Evolutionary conservation across 2,329 filamentous ascomycete species (phyloP).

Genomic region (Trichoderma sp.): DNA sequence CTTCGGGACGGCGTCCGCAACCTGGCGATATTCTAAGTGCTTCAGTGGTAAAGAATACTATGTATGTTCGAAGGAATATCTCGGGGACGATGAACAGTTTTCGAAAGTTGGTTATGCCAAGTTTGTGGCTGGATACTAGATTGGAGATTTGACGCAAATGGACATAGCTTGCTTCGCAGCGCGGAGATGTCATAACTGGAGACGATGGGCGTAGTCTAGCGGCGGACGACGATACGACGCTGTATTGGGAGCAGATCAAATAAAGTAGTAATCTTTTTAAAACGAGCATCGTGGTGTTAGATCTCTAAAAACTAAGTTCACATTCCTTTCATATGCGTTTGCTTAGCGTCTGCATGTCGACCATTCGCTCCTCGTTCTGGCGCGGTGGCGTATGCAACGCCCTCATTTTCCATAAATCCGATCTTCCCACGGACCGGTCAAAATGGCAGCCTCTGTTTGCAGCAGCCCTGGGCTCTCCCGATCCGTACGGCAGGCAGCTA

Average conservation of each 20-base stretch:
- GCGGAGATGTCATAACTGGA: background rate
- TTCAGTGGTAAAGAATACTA: background rate
- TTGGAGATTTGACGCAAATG: background rate
- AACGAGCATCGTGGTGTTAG: background rate
- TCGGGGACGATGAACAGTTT: background rate
- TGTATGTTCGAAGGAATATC: background rate
- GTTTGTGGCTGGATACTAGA: background rate
- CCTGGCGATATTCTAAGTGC: background rate
- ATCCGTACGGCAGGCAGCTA: background rate
- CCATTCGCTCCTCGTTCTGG: background rate
- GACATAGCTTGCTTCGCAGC: background rate
- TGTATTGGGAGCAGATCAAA: background rate
- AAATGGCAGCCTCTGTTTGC: background rate
- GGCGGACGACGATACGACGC: background rate
- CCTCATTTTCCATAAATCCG: background rate
- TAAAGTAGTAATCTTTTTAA: background rate
- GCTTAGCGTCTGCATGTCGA: background rate
- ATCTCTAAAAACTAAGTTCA: background rate
- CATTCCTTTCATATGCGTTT: background rate
- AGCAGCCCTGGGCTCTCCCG: background rate
- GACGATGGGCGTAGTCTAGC: background rate
- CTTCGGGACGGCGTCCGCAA: background rate
- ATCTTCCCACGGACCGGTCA: background rate
- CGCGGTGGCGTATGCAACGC: background rate
- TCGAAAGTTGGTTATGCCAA: background rate